A percentile compares a stretch with the other conserved stretches of the same genome.
Evolutionary conservation across 73 alveolate genomes (phyloP).

Genomic region (Paramecium primaurelia): DNA sequence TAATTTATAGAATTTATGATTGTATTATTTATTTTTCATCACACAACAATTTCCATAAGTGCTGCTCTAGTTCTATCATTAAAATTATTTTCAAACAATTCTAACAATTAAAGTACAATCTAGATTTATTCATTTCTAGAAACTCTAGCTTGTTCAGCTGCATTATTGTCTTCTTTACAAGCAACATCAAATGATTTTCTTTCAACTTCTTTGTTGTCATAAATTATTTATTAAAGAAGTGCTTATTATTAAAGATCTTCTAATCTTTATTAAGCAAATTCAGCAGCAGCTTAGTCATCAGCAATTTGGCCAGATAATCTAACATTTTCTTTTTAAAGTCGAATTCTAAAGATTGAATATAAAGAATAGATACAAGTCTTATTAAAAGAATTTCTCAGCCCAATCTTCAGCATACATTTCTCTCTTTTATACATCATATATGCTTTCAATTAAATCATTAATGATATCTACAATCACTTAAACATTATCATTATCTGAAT

Average conservation of each 20-base stretch:
- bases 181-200: not conserved
- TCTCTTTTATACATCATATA: conserved; percentile 23
- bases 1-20: not conserved
- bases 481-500: conserved; percentile 29
- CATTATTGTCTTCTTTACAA: conserved; percentile 23
- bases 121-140: conserved; percentile 12
- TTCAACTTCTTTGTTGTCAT: conserved; percentile 25
- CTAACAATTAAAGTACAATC: not conserved
- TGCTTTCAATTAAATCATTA: conserved; percentile 39
- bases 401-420: conserved; percentile 57
- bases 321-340: conserved; percentile 25
- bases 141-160: conserved; percentile 18
- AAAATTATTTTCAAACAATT: conserved; percentile 30
- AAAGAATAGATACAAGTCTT: not conserved
- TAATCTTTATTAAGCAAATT: conserved; percentile 30
- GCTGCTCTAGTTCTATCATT: conserved; percentile 42
- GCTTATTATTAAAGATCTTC: conserved; percentile 3
- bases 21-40: not conserved
- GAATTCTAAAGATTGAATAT: not conserved
- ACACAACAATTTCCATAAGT: not conserved
- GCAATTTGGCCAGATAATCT: not conserved
- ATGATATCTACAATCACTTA: conserved; percentile 23
- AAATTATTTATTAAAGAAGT: not conserved
- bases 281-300: conserved; percentile 33
- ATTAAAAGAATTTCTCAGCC: conserved; percentile 33